These are phyloP conservation scores for Pistacia integerrima DNA, from an alignment of 345 rosid genomes.

Conservation along the genomic window DNA sequence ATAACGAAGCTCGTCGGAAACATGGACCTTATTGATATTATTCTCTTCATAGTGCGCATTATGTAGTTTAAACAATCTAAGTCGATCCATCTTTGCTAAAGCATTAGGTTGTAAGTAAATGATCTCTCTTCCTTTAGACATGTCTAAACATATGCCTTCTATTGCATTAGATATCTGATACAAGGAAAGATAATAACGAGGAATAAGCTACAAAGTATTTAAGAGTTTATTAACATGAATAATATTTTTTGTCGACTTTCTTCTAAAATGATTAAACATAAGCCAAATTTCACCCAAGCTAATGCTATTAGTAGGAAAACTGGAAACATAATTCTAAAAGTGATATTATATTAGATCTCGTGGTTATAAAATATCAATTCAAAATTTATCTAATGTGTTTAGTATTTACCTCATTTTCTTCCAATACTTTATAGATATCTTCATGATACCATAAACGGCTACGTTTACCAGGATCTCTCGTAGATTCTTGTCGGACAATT, in stretches of 20 bases:
- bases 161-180: conserved; percentile 31
- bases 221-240: neutral
- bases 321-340: no score
- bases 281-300: no score
- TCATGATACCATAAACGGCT: conserved; percentile 11
- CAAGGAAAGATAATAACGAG: neutral
- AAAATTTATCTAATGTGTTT: no score
- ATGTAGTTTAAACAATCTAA: conserved; percentile 10
- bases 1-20: neutral
- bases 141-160: conserved; percentile 35
- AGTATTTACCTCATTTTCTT: neutral
- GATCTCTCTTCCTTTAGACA: conserved; percentile 13
- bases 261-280: no score
- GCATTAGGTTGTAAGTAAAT: neutral
- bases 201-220: neutral
- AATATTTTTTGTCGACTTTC: no score
- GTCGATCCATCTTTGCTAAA: conserved; percentile 4
- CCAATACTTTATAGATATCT: conserved; percentile 28
- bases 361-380: no score
- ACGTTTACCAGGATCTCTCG: conserved; percentile 19
- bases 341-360: no score
- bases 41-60: neutral
- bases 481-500: conserved; percentile 23
- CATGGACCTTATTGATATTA: neutral
- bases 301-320: no score